Conservation (phyloP, 2,329 filamentous ascomycete genomes). For the Arthroderma sp. region DNA sequence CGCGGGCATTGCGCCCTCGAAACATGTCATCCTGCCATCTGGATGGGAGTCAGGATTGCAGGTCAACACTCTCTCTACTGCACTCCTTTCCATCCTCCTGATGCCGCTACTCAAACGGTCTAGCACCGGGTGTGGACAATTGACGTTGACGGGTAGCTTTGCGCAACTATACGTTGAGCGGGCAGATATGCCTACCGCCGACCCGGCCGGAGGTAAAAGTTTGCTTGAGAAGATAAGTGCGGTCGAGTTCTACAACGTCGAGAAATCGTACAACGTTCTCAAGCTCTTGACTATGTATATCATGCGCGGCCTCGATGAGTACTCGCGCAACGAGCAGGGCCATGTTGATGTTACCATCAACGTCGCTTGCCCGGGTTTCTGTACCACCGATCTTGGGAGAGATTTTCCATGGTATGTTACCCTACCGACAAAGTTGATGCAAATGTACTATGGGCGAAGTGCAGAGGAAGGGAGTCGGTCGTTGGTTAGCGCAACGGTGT, state of each 20-base stretch:
- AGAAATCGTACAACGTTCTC: conserved; percentile 31
- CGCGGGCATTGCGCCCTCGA: conserved; percentile 33
- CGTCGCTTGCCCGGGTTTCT: conserved; percentile 36
- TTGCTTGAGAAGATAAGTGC: conserved; percentile 28
- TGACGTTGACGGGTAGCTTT: conserved; percentile 15
- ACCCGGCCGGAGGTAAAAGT: conserved; percentile 15
- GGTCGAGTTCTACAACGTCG: conserved; percentile 20
- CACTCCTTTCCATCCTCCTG: conserved; percentile 43
- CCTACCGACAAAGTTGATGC: conserved; percentile 26
- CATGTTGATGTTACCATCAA: conserved; percentile 34
- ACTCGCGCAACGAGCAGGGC: conserved; percentile 24
- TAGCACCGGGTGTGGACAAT: no score
- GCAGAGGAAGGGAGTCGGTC: conserved; percentile 35
- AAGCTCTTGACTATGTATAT: conserved; percentile 35
- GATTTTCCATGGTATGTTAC: conserved; percentile 28
- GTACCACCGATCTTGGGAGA: conserved; percentile 32
- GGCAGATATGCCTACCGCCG: conserved; percentile 20
- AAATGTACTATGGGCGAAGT: conserved; percentile 34
- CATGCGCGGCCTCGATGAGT: conserved; percentile 28
- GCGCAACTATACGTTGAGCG: conserved; percentile 35
- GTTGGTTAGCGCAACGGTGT: conserved; percentile 32
- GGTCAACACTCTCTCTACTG: conserved; percentile 47
- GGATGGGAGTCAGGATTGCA: conserved; percentile 45
- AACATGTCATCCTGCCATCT: conserved; percentile 28
- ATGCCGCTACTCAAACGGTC: conserved; percentile 35